Conservation (phyloP, 371 early-diverging fungal genomes). For the Rhizopus arrhizus region DNA sequence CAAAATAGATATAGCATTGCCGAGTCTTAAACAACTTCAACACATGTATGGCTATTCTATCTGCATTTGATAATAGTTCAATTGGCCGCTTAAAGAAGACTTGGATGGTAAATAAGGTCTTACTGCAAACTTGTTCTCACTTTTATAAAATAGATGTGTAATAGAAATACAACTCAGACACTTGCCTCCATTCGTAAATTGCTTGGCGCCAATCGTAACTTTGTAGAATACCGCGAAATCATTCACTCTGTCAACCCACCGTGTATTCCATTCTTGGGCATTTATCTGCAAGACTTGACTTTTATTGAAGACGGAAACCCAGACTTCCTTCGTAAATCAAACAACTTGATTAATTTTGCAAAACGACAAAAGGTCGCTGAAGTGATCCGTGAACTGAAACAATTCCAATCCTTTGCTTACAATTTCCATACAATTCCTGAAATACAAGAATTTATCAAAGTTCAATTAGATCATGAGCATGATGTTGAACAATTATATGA, state of each 20-base stretch:
- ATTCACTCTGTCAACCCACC: conserved; percentile 86
- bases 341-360: conserved; percentile 82
- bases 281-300: conserved; percentile 87
- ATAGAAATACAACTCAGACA: conserved; percentile 48
- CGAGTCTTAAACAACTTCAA: conserved; percentile 87
- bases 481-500: conserved; percentile 70
- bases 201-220: conserved; percentile 84
- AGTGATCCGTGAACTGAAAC: conserved; percentile 86
- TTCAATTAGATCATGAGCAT: conserved; percentile 51
- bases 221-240: conserved; percentile 80
- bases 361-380: conserved; percentile 85
- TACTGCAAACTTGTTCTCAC: no score
- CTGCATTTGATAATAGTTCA: conserved; percentile 84
- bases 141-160: conserved; percentile 22
- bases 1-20: conserved; percentile 45
- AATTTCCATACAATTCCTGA: conserved; percentile 72
- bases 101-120: conserved; percentile 60
- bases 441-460: conserved; percentile 77
- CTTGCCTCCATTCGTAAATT: conserved; percentile 54
- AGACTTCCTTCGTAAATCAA: conserved; percentile 63
- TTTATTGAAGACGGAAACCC: conserved; percentile 93
- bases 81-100: conserved; percentile 86
- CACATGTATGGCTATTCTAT: conserved; percentile 84
- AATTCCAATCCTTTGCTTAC: conserved; percentile 85
- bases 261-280: conserved; percentile 88